Evolutionary conservation across 2,329 filamentous ascomycete genomes (phyloP), one percentile per base, ranked within the genome.

Genomic region (Macrophomina tecta): DNA sequence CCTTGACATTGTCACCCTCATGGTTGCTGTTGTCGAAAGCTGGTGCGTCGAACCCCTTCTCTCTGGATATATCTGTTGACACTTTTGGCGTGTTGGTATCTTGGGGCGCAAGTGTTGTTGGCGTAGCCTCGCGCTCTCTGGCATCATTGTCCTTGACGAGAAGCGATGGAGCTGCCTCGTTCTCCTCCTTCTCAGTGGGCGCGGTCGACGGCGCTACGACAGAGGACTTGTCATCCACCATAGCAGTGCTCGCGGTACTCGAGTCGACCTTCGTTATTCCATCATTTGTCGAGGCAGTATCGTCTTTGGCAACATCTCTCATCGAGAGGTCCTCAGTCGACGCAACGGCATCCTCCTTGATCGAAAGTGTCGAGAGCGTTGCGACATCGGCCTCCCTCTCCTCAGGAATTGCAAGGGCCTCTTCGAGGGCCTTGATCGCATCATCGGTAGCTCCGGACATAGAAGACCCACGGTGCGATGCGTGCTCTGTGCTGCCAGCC

Each of bases 391-490:
- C 38, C 58, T 67, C 65, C 28, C 18, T 32, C 7, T 51, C 77
- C 67, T 78, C 75, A 11, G 70, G 32, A 55, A 75, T 75, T 23
- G 71, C 64, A 45, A 70, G 69, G 32, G 71, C 70, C 51, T 73
- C 40, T 68, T 78, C 77, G n/a, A 75, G 68, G 61, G 70, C 66
- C 69, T 76, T 76, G 42, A 76, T 74, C 62, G 74, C 75, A 48
- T 76, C 74, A 52, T 72, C 63, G 28, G 70, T 70, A 32, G 71
- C 73, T 11, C 53, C 62, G 48, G 69, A 70, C 9, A 77, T 67
- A 36, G 69, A 70, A 30, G 71, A 70, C 3, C 73, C 73, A 42
- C 71, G 72, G 68, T 75, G 72, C n/a, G 30, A 53, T 65, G 42
- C 68, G 65, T 42, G 32, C 48, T 67, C 51, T 68, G 64, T 40